Percentiles rank a stretch among this genome's conserved stretches.
phyloP scores from a whole-genome alignment of 2,329 filamentous ascomycete species.

The Zymoseptoria pseudotritici region DNA sequence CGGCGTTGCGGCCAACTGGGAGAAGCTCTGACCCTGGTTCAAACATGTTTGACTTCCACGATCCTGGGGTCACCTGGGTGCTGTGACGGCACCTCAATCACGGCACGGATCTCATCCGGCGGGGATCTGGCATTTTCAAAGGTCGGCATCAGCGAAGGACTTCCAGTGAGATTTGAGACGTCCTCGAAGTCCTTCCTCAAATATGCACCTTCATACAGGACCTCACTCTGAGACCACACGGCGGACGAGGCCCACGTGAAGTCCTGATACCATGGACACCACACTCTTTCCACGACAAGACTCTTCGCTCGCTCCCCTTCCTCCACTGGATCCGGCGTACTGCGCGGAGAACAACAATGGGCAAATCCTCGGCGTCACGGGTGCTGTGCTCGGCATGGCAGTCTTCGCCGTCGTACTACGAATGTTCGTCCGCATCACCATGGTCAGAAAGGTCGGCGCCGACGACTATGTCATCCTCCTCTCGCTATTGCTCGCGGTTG shows the following conservation, averaged over 20 bases:
- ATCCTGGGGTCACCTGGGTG: background rate
- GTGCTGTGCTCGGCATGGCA: constrained; percentile 15
- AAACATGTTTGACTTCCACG: background rate
- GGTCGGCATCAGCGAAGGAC: background rate
- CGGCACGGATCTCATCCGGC: background rate
- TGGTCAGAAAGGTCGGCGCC: constrained; percentile 42
- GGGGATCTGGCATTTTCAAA: background rate
- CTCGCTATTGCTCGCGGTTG: constrained; percentile 32
- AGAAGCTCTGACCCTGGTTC: background rate
- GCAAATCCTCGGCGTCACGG: constrained; percentile 20
- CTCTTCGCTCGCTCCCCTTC: background rate
- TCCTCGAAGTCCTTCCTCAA: background rate
- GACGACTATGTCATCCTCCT: constrained; percentile 44
- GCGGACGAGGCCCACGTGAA: background rate
- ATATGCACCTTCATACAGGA: background rate
- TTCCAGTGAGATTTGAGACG: too few species aligned
- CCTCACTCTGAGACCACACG: background rate
- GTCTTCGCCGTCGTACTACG: constrained; percentile 17
- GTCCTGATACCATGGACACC: background rate
- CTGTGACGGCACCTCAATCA: background rate
- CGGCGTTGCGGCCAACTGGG: background rate
- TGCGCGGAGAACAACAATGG: constrained; percentile 19
- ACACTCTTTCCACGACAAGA: background rate
- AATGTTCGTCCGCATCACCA: constrained; percentile 34
- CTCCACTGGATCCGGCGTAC: constrained; percentile 14